Evolutionary conservation across 192 early-diverging fungal species (phyloP), one percentile per base, ranked within the genome.

Genomic region (Coemansia sp.): DNA sequence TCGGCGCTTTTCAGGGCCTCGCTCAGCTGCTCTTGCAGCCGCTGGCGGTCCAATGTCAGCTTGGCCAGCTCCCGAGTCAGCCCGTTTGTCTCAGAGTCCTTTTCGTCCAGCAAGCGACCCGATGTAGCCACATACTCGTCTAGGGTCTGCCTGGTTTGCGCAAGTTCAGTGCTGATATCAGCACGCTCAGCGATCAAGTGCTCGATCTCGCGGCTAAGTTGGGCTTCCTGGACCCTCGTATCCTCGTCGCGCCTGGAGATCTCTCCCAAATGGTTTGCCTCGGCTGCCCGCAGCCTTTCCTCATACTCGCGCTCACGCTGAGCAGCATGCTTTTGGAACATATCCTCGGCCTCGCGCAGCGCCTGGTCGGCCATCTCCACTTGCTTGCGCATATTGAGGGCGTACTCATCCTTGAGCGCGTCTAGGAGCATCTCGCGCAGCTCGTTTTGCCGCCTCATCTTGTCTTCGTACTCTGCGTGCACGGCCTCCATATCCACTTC

Each of bases 361-460:
- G 59, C 54, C 29, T 75, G 66, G 32, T 82, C 79, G 19, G 79
- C 74, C 14, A 39, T 54, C 10, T 70, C 63, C 59, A 73, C 73
- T 27, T 73, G 62, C 45, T 73, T 64, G 38, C 68, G 67, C 69
- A 83, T 77, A 29, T 77, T 68, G n/a, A 43, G 46, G 7, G 65
- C 67, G 49, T 74, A 78, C 53, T 83, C 80, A 10, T 77, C 65
- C 29, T 83, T 74, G 31, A 78, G 60, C 9, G 68, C 65, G 43
- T 71, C 59, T 49, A 83, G 37, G 10, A 83, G 65, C 72, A 77
- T 83, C 22, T 70, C 71, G 45, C 69, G 71, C 46, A 78, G 67
- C 74, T 83, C 76, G 46, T 71, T 67, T 20, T 72, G 70, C 27
- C 71, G 62, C 19, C 39, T 27, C 40, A 76, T 68, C 56, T 69